Base-by-base conservation (phyloP, 2,329 filamentous ascomycete genomes). In the Cercospora brassicicola region DNA sequence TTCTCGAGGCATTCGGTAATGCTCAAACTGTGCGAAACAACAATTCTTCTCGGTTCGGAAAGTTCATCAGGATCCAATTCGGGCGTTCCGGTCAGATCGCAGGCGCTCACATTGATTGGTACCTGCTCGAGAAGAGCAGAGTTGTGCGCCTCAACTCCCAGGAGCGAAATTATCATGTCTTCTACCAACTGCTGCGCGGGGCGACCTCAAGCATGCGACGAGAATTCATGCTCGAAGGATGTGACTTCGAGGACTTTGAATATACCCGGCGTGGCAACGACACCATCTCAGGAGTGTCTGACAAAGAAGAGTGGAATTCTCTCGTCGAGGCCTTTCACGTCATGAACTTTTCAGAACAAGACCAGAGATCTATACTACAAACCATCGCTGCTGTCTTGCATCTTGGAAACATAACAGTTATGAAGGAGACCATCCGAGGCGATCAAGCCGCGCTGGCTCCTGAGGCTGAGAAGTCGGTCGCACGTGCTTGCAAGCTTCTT, bases 21-120 rank as follows among this genome's bases (percentile, higher is more conserved):
- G 95, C 95, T 1, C 96, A 99, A 79, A 99, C 95, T 0, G 93
- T 99, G 31, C 88, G 95, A 64, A 99, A 99, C 80, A 95, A 99
- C 82, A 99, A 99, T 78, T 99, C 95, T 0, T 99, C 95, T 4
- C 89, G 95, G 71, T 99, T 99, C 76, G 95, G 95, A 77, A 99
- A 99, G 79, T 99, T 99, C 76, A 99, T 99, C 78, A 88, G 96
- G 60, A 99, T 99, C 76, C 93, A 97, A 78, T 97, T 99, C 81
- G 93, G 89, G 36, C 87, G 91, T 26, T 88, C 88, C 39, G 96
- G 96, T 30, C 91, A 95, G 64, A 99, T 99, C 72, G 91, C 91
- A 3, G 96, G 96, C 39, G 95, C 95, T 23, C 97, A 93, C 81
- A 98, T 99, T 72, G 94, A 99, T 79, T 99, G 95, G 95, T 99